phyloP scores from a whole-genome alignment of 2,329 filamentous ascomycete species.

The Alternaria arborescens region DNA sequence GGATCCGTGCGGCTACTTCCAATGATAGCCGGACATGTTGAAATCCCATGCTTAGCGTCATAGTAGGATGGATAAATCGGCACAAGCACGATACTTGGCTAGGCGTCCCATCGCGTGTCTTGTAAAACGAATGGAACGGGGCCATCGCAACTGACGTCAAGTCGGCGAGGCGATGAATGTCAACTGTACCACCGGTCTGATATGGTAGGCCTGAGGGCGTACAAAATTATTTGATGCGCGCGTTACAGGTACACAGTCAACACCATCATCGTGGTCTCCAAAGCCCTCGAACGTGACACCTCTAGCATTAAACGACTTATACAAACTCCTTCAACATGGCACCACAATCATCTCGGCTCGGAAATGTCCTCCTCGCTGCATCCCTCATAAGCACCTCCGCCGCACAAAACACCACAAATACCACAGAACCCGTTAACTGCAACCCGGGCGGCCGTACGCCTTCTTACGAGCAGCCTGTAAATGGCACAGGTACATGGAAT shows the following conservation, averaged over 20 bases:
- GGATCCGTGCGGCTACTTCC: too few species aligned
- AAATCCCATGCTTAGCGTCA: too few species aligned
- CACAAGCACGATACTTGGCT: too few species aligned
- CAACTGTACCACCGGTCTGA: too few species aligned
- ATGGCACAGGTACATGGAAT: not conserved
- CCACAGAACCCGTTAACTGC: accelerated
- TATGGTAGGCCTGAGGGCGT: not conserved
- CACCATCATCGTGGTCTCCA: not conserved
- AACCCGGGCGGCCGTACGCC: not conserved
- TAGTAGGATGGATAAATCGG: too few species aligned
- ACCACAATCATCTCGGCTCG: not conserved
- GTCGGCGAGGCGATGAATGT: not conserved
- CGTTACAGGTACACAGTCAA: not conserved
- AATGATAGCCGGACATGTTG: not conserved
- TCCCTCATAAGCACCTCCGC: not conserved
- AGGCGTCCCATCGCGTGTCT: not conserved
- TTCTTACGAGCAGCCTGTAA: not conserved
- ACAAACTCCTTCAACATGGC: not conserved
- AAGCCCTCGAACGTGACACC: accelerated
- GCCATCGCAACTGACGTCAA: not conserved
- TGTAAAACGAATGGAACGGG: not conserved
- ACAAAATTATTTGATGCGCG: not conserved
- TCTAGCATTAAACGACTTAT: accelerated
- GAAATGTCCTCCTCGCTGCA: not conserved
- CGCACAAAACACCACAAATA: not conserved